A percentile compares a stretch with the other conserved stretches of the same genome.
phyloP scores from a whole-genome alignment of 345 rosid species.

The Brassica nigra region DNA sequence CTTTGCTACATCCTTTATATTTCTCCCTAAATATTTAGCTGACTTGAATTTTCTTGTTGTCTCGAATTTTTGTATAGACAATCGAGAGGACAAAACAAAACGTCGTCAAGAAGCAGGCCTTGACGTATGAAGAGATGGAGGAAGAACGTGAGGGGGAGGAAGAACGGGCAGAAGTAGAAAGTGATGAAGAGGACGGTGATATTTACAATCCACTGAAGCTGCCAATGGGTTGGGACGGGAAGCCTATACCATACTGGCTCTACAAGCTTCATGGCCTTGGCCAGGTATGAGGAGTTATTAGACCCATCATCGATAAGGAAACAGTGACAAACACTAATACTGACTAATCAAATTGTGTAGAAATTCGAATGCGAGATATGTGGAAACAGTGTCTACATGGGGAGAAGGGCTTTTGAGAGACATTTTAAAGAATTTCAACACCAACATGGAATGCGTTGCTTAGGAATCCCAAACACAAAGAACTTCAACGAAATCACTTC shows the following conservation, averaged over 20 bases:
- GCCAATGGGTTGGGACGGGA: slow-evolving; percentile 99
- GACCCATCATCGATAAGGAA: background rate
- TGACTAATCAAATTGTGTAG: slow-evolving; percentile 37
- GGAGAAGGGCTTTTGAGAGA: slow-evolving; percentile 94
- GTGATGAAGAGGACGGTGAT: slow-evolving; percentile 96
- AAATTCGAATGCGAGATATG: slow-evolving; percentile 98
- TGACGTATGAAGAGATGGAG: slow-evolving; percentile 96
- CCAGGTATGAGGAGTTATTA: slow-evolving; percentile 55
- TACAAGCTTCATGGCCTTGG: slow-evolving; percentile 99
- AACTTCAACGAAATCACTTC: slow-evolving; percentile 97
- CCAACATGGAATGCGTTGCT: slow-evolving; percentile 99
- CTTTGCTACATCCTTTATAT: background rate
- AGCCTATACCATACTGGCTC: slow-evolving; percentile 99
- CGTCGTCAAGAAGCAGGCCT: slow-evolving; percentile 89
- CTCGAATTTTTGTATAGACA: slow-evolving; percentile 47
- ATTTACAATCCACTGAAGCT: slow-evolving; percentile 91
- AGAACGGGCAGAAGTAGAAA: slow-evolving; percentile 84
- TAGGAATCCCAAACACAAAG: slow-evolving; percentile 98
- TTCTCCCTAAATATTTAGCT: background rate
- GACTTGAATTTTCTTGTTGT: slow-evolving; percentile 1
- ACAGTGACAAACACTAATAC: background rate
- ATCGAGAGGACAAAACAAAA: slow-evolving; percentile 77
- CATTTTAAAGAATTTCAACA: slow-evolving; percentile 98
- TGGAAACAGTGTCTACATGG: slow-evolving; percentile 96
- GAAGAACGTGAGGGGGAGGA: slow-evolving; percentile 97